phyloP scores from a whole-genome alignment of 1,139 yeast species.

The Suhomyces yuchorum region DNA sequence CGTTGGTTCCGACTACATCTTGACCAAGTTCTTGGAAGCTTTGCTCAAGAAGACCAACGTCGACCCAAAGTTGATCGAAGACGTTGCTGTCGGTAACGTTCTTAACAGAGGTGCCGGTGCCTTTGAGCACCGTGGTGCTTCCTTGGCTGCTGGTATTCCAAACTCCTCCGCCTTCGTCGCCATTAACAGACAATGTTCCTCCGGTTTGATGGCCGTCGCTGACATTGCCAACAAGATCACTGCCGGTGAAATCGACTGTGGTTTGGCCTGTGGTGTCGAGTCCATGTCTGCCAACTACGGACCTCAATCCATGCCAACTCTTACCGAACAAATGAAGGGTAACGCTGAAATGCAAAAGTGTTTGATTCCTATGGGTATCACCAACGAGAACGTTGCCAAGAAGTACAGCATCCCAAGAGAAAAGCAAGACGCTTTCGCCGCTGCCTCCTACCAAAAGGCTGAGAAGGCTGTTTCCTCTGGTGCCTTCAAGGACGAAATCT shows the following conservation, averaged over 20 bases:
- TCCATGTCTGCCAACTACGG: constrained; percentile 88
- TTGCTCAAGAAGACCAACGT: constrained; percentile 62
- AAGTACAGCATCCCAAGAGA: constrained; percentile 65
- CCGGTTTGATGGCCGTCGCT: constrained; percentile 87
- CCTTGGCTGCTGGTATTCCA: constrained; percentile 52
- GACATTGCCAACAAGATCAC: constrained; percentile 87
- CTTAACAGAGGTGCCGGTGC: constrained; percentile 91
- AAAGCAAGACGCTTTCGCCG: constrained; percentile 86
- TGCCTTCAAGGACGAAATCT: constrained; percentile 78
- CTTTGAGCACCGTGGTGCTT: constrained; percentile 84
- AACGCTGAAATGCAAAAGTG: constrained; percentile 59
- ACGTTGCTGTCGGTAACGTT: constrained; percentile 86
- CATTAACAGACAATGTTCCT: constrained; percentile 90
- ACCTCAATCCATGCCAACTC: constrained; percentile 63
- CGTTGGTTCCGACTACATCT: constrained; percentile 71
- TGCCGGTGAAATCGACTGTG: constrained; percentile 86
- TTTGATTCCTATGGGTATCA: constrained; percentile 88
- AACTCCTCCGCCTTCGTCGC: constrained; percentile 74
- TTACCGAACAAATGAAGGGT: constrained; percentile 53
- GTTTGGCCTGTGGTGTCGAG: constrained; percentile 91
- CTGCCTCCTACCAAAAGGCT: constrained; percentile 82
- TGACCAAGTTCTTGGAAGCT: constrained; percentile 62
- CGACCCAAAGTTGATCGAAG: constrained; percentile 71
- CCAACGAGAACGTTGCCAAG: constrained; percentile 75
- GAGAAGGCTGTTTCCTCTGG: constrained; percentile 71